Conservation (phyloP, 2,329 filamentous ascomycete species). For the Rhexocercosporidium sp. region DNA sequence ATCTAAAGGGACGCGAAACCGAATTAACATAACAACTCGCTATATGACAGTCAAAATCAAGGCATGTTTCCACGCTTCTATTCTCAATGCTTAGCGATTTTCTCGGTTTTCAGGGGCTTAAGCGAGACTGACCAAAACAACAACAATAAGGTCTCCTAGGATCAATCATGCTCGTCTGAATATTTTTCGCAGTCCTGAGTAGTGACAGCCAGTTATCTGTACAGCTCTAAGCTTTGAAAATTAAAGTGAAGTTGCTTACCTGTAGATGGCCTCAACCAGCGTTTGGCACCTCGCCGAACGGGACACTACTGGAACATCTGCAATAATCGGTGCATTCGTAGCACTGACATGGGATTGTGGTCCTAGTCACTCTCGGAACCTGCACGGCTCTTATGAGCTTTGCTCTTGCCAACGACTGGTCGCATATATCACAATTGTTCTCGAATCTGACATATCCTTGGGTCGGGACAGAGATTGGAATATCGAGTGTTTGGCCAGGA, state of each 20-base stretch:
- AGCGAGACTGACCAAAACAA: not conserved
- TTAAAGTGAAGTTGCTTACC: not conserved
- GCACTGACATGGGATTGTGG: not conserved
- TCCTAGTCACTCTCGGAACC: not conserved
- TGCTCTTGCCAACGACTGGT: not conserved
- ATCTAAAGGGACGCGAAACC: no score
- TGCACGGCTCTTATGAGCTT: not conserved
- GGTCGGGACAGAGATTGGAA: no score
- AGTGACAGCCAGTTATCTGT: not conserved
- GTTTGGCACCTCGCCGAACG: not conserved
- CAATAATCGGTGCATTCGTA: not conserved
- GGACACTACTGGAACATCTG: not conserved
- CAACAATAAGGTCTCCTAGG: not conserved
- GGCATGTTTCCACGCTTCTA: not conserved
- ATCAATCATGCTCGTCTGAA: not conserved
- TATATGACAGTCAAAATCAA: not conserved
- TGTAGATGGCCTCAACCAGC: not conserved
- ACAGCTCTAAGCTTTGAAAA: not conserved
- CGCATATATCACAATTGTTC: not conserved
- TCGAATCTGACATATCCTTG: not conserved
- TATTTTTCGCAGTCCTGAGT: not conserved
- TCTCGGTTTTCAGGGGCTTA: not conserved
- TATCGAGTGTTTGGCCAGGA: not conserved
- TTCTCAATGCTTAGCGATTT: not conserved
- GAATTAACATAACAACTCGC: no score